Conservation (phyloP, 768 basidiomycete genomes). For the Collybia sp. region DNA sequence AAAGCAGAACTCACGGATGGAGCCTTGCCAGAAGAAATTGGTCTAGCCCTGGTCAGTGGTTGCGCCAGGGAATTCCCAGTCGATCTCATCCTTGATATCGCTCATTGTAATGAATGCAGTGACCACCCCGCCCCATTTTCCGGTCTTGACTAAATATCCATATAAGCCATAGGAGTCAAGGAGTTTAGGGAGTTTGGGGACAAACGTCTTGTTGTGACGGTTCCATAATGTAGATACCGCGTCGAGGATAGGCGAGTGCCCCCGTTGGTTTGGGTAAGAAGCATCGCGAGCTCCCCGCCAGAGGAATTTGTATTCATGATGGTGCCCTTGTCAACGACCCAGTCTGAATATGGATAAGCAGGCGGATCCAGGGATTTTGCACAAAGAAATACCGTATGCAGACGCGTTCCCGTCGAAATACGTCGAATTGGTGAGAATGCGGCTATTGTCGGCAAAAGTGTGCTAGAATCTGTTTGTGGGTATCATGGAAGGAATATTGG, state of each 20-base stretch:
- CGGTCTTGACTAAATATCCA: slow-evolving; percentile 58
- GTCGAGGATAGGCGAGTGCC: slow-evolving; percentile 80
- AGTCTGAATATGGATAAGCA: slow-evolving; percentile 41
- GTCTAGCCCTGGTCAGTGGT: slow-evolving; percentile 64
- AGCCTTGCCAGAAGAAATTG: slow-evolving; percentile 78
- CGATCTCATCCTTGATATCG: slow-evolving; percentile 80
- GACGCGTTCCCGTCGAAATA: slow-evolving; percentile 72
- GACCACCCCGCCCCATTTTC: slow-evolving; percentile 77
- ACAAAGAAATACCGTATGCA: slow-evolving; percentile 44
- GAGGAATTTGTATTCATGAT: slow-evolving; percentile 59
- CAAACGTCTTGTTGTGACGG: slow-evolving; percentile 58
- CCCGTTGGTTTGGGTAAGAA: slow-evolving; percentile 65
- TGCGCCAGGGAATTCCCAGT: slow-evolving; percentile 80
- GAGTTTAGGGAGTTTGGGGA: slow-evolving; percentile 1
- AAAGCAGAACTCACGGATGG: slow-evolving; percentile 47
- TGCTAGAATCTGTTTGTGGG: slow-evolving; percentile 30
- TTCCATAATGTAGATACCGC: slow-evolving; percentile 79
- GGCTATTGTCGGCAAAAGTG: slow-evolving; percentile 59
- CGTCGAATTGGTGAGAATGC: slow-evolving; percentile 62
- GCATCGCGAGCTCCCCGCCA: slow-evolving; percentile 62
- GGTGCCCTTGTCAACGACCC: slow-evolving; percentile 64
- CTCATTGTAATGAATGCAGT: slow-evolving; percentile 86
- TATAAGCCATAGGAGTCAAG: not conserved
- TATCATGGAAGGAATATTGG: too few relatives aligned
- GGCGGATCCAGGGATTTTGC: not conserved